These are phyloP conservation scores for Quercus tomentella DNA, from an alignment of 331 rosid genomes.

Conservation along the genomic window DNA sequence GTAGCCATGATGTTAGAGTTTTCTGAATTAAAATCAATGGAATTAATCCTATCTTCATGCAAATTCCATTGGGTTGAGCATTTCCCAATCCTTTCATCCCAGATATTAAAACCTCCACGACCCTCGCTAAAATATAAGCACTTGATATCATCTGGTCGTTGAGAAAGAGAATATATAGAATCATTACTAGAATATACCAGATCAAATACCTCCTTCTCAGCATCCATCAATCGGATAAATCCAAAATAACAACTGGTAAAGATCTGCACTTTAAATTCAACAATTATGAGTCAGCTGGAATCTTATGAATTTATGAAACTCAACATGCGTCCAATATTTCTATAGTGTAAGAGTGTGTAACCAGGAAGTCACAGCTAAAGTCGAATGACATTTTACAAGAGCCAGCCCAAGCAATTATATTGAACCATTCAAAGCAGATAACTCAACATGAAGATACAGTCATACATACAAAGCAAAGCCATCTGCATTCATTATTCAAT, in stretches of 20 bases:
- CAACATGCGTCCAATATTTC: background rate
- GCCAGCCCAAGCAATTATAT: background rate
- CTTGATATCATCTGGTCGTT: slow-evolving; percentile 43
- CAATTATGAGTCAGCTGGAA: background rate
- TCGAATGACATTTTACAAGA: background rate
- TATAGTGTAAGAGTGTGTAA: background rate
- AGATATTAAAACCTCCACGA: slow-evolving; percentile 50
- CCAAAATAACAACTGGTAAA: slow-evolving; percentile 82
- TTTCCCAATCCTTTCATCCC: slow-evolving; percentile 70
- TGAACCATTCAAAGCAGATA: background rate
- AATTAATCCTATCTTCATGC: slow-evolving; percentile 66
- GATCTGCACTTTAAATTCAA: slow-evolving; percentile 45
- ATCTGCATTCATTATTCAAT: background rate
- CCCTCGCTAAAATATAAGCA: slow-evolving; percentile 77
- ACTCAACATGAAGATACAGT: background rate
- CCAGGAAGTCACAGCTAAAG: background rate
- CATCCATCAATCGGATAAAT: slow-evolving; percentile 71
- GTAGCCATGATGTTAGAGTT: slow-evolving; percentile 68
- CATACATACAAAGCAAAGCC: background rate
- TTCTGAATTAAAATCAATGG: slow-evolving; percentile 56
- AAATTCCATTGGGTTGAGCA: slow-evolving; percentile 49
- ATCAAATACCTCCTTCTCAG: slow-evolving; percentile 82
- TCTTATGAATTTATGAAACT: background rate
- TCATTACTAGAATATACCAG: slow-evolving; percentile 44
- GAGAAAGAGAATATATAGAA: slow-evolving; percentile 52